Evolutionary conservation across 2,329 filamentous ascomycete genomes (phyloP).

Genomic region (Paecilomyces niveus): DNA sequence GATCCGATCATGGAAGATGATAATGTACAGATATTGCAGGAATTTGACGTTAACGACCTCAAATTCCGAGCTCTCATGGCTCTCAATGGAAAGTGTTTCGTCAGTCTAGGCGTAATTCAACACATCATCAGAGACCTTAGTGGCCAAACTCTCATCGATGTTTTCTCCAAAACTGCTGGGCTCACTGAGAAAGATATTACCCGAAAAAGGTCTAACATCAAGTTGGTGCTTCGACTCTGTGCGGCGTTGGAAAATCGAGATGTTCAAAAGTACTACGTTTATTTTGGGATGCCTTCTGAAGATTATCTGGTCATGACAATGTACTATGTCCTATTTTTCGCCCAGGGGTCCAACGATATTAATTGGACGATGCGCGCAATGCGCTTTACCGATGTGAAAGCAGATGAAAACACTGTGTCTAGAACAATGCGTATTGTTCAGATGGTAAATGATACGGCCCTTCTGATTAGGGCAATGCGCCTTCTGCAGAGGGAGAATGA

Average conservation of each 20-base stretch:
- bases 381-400: neutral
- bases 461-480: neutral
- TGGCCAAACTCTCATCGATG: neutral
- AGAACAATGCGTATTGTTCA: neutral
- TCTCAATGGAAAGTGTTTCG: neutral
- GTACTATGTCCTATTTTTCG: neutral
- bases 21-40: too few relatives aligned
- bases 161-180: neutral
- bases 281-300: neutral
- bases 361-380: neutral
- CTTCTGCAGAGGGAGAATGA: neutral
- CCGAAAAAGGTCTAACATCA: neutral
- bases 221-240: neutral
- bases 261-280: neutral
- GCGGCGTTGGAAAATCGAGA: neutral
- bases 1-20: too few relatives aligned
- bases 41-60: too few relatives aligned
- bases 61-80: neutral
- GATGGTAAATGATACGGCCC: neutral
- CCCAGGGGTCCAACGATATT: too few relatives aligned
- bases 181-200: neutral
- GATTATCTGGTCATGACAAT: neutral
- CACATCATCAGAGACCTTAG: neutral
- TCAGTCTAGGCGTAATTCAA: neutral
- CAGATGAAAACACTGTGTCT: neutral